These are phyloP conservation scores for Graphilbum fragrans DNA, from an alignment of 2,329 filamentous ascomycete genomes.

Conservation along the genomic window DNA sequence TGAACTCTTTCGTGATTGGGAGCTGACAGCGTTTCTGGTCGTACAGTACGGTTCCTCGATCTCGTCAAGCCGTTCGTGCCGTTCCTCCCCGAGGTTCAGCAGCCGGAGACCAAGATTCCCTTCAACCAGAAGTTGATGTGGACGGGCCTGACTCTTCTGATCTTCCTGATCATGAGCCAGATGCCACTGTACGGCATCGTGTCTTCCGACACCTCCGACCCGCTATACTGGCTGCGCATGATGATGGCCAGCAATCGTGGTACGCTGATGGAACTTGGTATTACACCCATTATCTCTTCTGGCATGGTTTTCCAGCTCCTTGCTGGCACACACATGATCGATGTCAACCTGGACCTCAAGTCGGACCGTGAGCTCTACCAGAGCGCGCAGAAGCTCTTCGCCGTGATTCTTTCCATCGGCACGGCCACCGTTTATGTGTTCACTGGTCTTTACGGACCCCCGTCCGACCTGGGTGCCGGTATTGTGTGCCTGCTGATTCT, in stretches of 20 bases:
- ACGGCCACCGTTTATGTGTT: slow-evolving; percentile 98
- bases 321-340: slow-evolving; percentile 97
- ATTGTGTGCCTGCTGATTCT: slow-evolving; percentile 97
- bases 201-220: slow-evolving; percentile 95
- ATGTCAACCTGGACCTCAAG: slow-evolving; percentile 99
- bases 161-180: slow-evolving; percentile 99
- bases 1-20: background rate
- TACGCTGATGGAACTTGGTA: slow-evolving; percentile 91
- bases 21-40: background rate
- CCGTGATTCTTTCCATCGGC: slow-evolving; percentile 93
- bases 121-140: slow-evolving; percentile 99
- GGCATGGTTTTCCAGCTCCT: slow-evolving; percentile 99
- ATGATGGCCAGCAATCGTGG: slow-evolving; percentile 98
- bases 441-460: slow-evolving; percentile 93
- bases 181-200: slow-evolving; percentile 99
- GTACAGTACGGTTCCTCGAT: slow-evolving; percentile 92
- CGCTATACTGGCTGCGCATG: slow-evolving; percentile 99
- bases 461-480: slow-evolving; percentile 91
- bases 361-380: slow-evolving; percentile 99
- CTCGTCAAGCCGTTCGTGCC: slow-evolving; percentile 99
- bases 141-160: slow-evolving; percentile 86
- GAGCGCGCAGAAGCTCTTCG: slow-evolving; percentile 97
- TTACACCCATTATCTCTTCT: slow-evolving; percentile 97
- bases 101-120: slow-evolving; percentile 94
- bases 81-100: slow-evolving; percentile 97